Evolutionary conservation across 2,329 filamentous ascomycete species (phyloP).

Genomic region (Alternaria triticimaculans): DNA sequence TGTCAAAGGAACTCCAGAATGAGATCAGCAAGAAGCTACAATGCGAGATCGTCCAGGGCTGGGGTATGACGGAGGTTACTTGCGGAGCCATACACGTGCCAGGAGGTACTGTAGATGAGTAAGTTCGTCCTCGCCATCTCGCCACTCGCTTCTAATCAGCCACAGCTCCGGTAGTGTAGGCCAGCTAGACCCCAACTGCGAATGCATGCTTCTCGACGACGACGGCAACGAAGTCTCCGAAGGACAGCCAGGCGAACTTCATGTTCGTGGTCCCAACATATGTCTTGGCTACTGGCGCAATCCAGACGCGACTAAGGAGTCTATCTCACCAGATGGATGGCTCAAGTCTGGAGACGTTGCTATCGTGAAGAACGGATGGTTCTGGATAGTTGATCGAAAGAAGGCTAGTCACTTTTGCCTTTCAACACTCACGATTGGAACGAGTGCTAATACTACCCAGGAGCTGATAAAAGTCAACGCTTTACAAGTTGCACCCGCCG

Average conservation of each 20-base stretch:
- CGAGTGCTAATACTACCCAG: constrained; percentile 13
- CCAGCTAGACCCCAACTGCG: constrained; percentile 49
- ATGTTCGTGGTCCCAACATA: constrained; percentile 50
- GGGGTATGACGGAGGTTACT: constrained; percentile 54
- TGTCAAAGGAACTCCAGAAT: constrained; percentile 53
- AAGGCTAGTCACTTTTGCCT: constrained; percentile 26
- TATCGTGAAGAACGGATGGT: constrained; percentile 41
- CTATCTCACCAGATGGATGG: constrained; percentile 49
- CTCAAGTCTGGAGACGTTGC: constrained; percentile 47
- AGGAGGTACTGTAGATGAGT: constrained; percentile 44
- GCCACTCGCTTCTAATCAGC: background rate
- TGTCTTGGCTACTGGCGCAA: constrained; percentile 53
- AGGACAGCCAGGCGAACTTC: constrained; percentile 49
- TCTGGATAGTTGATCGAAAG: constrained; percentile 48
- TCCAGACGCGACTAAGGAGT: constrained; percentile 47
- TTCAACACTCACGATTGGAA: background rate
- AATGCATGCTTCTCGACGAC: constrained; percentile 52
- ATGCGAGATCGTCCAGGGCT: constrained; percentile 49
- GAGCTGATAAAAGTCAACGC: constrained; percentile 54
- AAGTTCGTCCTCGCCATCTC: constrained; percentile 9
- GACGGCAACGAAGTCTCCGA: constrained; percentile 50
- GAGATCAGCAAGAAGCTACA: constrained; percentile 45
- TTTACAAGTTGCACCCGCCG: constrained; percentile 46
- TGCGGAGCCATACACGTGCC: constrained; percentile 50
- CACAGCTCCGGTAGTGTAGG: constrained; percentile 50